A percentile compares a stretch with the other conserved stretches of the same genome.
Evolutionary conservation across 371 early-diverging fungal species (phyloP).

Genomic region (Globomyces sp.): DNA sequence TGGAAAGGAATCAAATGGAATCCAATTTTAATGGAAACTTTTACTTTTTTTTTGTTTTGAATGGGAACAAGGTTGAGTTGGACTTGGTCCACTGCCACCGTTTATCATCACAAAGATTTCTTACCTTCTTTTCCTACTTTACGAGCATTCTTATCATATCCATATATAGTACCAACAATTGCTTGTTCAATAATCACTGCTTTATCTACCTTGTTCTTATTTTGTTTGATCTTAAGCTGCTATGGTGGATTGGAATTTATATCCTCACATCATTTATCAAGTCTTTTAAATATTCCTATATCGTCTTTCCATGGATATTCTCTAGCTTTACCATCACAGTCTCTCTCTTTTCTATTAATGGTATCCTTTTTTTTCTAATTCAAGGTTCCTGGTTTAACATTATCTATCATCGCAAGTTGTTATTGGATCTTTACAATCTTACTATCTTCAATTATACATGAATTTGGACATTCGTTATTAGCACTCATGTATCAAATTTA

Average conservation of each 20-base stretch:
- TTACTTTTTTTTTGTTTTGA: too few relatives aligned
- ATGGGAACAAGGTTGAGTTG: too few relatives aligned
- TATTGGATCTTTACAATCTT: slow-evolving; percentile 10
- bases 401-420: neutral
- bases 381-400: slow-evolving; percentile 9
- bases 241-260: neutral
- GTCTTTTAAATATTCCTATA: slow-evolving; percentile 2
- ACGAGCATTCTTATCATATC: too few relatives aligned
- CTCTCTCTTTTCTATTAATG: slow-evolving; percentile 8
- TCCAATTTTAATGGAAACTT: too few relatives aligned
- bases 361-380: neutral
- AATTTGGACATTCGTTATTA: slow-evolving; percentile 6
- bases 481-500: slow-evolving; percentile 1
- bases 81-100: too few relatives aligned
- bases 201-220: neutral
- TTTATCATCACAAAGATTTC: too few relatives aligned
- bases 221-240: neutral
- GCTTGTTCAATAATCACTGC: too few relatives aligned
- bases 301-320: slow-evolving; percentile 1
- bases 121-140: too few relatives aligned
- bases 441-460: slow-evolving; percentile 11
- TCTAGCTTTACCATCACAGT: neutral
- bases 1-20: too few relatives aligned
- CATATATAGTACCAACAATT: too few relatives aligned
- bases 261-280: neutral